Percentiles rank a stretch among this genome's conserved stretches.
Evolutionary conservation across 805 yeast genomes (phyloP).

Genomic region (Candida vartiovaarae): DNA sequence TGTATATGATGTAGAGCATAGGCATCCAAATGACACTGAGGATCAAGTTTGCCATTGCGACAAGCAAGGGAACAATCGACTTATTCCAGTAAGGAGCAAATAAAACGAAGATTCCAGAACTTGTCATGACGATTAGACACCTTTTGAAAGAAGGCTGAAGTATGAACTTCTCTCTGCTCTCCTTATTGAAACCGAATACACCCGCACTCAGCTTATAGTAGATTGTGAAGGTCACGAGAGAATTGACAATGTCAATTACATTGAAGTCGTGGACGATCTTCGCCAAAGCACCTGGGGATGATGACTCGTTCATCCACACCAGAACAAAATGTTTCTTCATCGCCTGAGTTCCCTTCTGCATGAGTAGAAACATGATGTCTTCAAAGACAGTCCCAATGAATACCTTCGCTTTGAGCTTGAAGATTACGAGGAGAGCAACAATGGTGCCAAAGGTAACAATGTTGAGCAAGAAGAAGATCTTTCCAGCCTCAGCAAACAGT

Average conservation of each 20-base stretch:
- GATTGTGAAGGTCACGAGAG: neutral
- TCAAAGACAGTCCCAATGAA: conserved; percentile 9
- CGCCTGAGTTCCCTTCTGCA: neutral
- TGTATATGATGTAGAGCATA: conserved; percentile 15
- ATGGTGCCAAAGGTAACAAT: neutral
- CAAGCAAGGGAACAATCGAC: neutral
- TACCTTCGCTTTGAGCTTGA: conserved; percentile 2
- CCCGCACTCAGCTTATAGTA: conserved; percentile 13
- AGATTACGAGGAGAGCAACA: conserved; percentile 1
- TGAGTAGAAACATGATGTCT: conserved; percentile 2
- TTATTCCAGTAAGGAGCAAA: conserved; percentile 10
- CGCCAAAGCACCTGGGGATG: neutral
- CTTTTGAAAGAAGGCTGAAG: conserved; percentile 2
- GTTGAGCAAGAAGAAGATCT: neutral
- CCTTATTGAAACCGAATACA: conserved; percentile 9
- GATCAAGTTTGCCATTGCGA: neutral
- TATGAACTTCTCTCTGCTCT: conserved; percentile 1
- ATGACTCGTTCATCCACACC: neutral
- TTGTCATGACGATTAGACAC: neutral
- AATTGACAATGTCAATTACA: neutral
- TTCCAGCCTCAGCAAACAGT: conserved; percentile 2
- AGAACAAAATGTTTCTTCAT: neutral
- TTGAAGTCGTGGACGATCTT: neutral
- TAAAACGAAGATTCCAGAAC: neutral
- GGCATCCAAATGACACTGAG: conserved; percentile 14